These are phyloP conservation scores for Themeda triandra DNA, from an alignment of 176 grass and related monocot genomes.

Conservation along the genomic window DNA sequence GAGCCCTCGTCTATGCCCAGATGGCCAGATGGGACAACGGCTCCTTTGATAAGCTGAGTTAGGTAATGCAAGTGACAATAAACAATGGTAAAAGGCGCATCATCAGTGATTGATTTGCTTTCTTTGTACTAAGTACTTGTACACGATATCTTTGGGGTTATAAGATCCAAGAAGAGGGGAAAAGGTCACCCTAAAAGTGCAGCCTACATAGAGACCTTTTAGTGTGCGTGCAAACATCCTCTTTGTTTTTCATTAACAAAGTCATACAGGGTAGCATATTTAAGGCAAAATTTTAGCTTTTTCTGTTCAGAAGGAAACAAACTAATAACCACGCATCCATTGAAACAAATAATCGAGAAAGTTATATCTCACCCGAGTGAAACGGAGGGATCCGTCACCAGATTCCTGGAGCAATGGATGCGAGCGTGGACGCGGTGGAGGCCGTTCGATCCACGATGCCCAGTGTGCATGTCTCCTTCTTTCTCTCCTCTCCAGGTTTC, in stretches of 20 bases:
- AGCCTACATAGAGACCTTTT: not conserved
- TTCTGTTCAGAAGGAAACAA: too few relatives aligned
- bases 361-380: too few relatives aligned
- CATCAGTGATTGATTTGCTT: not conserved
- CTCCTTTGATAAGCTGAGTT: conserved; percentile 27
- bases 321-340: too few relatives aligned
- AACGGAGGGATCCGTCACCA: too few relatives aligned
- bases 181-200: conserved; percentile 9
- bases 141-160: not conserved
- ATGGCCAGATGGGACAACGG: not conserved
- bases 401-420: too few relatives aligned
- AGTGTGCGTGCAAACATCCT: not conserved
- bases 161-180: conserved; percentile 20
- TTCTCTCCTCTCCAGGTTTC: too few relatives aligned
- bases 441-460: too few relatives aligned
- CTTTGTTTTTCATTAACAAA: not conserved
- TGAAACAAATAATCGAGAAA: too few relatives aligned
- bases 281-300: too few relatives aligned
- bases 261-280: too few relatives aligned
- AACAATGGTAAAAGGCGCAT: not conserved
- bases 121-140: not conserved
- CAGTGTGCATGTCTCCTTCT: too few relatives aligned
- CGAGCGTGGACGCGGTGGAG: too few relatives aligned
- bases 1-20: conserved; percentile 4
- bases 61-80: not conserved